Percentiles rank a stretch among this genome's conserved stretches.
Conservation (phyloP, 2,329 filamentous ascomycete species). For the Leptographium procerum region DNA sequence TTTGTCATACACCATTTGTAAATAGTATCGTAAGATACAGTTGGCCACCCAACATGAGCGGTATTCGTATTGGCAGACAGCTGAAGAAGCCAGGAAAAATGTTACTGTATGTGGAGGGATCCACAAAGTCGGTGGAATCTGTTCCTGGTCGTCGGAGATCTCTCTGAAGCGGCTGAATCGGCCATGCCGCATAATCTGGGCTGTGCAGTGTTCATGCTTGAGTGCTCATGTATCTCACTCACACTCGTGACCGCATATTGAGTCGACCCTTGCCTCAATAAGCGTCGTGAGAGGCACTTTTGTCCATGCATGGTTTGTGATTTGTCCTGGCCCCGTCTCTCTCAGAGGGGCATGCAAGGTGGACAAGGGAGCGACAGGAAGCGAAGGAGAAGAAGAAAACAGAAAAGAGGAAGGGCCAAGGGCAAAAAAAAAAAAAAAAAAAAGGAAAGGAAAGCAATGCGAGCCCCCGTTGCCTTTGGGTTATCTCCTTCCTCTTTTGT, state of each 20-base stretch:
- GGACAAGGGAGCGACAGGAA: neutral
- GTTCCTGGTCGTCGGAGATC: neutral
- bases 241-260: neutral
- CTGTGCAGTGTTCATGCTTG: neutral
- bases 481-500: neutral
- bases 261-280: neutral
- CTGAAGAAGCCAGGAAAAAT: neutral
- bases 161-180: neutral
- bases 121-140: neutral
- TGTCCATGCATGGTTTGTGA: neutral
- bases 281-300: neutral
- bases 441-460: no score
- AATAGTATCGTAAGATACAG: no score
- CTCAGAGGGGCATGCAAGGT: neutral
- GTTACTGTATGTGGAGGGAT: neutral
- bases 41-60: no score
- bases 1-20: no score
- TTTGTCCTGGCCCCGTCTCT: neutral
- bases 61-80: neutral
- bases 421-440: neutral
- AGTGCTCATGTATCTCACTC: neutral
- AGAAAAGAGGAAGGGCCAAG: no score
- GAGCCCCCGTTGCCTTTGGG: neutral
- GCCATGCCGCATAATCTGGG: neutral
- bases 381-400: neutral